Percentiles rank a stretch among this genome's conserved stretches.
Conservation (phyloP, 345 rosid species). For the Streptanthus diversifolius region DNA sequence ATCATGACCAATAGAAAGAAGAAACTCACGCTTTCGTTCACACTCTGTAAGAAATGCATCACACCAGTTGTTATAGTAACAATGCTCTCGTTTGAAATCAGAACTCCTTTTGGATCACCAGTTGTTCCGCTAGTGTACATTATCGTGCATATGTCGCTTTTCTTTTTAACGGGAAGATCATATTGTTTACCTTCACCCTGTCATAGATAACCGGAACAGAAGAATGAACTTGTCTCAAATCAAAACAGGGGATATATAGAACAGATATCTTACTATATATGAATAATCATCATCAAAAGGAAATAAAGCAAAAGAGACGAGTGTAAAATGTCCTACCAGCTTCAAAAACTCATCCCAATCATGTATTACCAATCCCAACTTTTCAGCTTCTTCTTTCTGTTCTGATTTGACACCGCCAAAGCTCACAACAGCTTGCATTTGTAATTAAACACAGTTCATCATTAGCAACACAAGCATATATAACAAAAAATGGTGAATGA, state of each 20-base stretch:
- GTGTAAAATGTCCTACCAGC: slow-evolving; percentile 41
- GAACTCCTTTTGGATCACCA: slow-evolving; percentile 96
- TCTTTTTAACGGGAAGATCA: slow-evolving; percentile 68
- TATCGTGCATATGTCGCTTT: slow-evolving; percentile 81
- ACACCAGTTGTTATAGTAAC: slow-evolving; percentile 78
- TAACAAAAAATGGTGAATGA: not conserved
- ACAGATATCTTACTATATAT: not conserved
- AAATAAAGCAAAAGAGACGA: not conserved
- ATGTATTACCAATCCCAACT: slow-evolving; percentile 50
- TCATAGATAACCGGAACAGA: not conserved
- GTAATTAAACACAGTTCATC: not conserved
- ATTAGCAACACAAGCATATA: not conserved
- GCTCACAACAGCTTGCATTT: slow-evolving; percentile 72
- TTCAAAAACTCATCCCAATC: slow-evolving; percentile 78
- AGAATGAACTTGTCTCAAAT: not conserved
- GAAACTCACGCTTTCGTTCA: slow-evolving; percentile 55
- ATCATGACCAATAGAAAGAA: not conserved
- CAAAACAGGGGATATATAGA: not conserved
- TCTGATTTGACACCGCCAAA: slow-evolving; percentile 58
- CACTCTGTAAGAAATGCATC: slow-evolving; percentile 48
- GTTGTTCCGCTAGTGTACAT: slow-evolving; percentile 99
- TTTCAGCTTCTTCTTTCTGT: slow-evolving; percentile 58
- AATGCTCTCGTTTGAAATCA: slow-evolving; percentile 86
- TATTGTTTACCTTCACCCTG: slow-evolving; percentile 66
- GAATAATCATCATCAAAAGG: not conserved